Conservation (phyloP, 140 eudicot species). For the Bidens hawaiensis region DNA sequence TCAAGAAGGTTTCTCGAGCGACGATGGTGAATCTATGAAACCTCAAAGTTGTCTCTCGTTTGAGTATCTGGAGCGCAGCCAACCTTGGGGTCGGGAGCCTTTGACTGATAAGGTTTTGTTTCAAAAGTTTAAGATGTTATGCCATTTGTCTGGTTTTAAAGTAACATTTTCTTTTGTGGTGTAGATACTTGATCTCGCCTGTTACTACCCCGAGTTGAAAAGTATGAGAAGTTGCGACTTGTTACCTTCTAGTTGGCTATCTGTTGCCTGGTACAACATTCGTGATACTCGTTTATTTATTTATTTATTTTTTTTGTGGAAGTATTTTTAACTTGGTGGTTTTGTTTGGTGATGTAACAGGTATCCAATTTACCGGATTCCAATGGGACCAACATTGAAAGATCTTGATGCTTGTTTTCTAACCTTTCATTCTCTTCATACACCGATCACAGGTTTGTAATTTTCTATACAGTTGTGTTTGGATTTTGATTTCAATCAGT, state of each 20-base stretch:
- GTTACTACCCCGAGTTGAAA: slow-evolving; percentile 33
- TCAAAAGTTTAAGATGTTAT: background rate
- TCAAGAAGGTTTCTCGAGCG: slow-evolving; percentile 85
- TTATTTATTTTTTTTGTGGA: background rate
- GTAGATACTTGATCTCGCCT: slow-evolving; percentile 44
- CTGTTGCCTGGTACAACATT: slow-evolving; percentile 78
- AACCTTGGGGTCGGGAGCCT: slow-evolving; percentile 84
- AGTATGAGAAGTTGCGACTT: slow-evolving; percentile 32
- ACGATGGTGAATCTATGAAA: slow-evolving; percentile 74
- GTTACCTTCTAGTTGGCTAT: slow-evolving; percentile 66
- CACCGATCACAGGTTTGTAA: slow-evolving; percentile 51
- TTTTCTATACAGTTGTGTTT: background rate
- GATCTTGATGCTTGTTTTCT: slow-evolving; percentile 96
- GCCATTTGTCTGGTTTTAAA: background rate
- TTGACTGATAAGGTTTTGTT: slow-evolving; percentile 66
- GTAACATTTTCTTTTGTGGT: background rate
- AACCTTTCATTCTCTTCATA: slow-evolving; percentile 78
- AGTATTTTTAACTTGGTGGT: background rate
- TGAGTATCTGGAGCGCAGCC: slow-evolving; percentile 73
- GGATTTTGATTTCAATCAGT: background rate
- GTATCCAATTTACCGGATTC: slow-evolving; percentile 93
- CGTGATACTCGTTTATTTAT: background rate
- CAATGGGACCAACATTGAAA: slow-evolving; percentile 77
- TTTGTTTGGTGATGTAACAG: slow-evolving; percentile 26
- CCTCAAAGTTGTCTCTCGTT: slow-evolving; percentile 57